Conservation (phyloP, 768 basidiomycete genomes). For the Tephrocybe sp. region DNA sequence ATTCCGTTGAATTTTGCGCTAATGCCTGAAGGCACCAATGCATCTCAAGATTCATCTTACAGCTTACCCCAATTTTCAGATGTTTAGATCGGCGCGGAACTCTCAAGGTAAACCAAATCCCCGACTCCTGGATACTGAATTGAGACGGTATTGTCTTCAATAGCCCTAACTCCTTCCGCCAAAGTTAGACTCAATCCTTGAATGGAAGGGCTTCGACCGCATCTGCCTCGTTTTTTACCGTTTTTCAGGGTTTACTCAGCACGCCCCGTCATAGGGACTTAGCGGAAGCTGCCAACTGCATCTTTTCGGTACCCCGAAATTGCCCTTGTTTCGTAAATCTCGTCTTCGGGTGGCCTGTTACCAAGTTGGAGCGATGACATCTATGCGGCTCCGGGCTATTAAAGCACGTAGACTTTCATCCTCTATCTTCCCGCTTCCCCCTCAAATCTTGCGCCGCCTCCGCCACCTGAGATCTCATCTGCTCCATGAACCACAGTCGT, state of each 20-base stretch:
- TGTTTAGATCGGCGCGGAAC: slow-evolving; percentile 29
- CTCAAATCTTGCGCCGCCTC: slow-evolving; percentile 23
- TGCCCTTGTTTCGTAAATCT: slow-evolving; percentile 36
- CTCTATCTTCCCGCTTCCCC: slow-evolving; percentile 20
- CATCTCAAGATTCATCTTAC: slow-evolving; percentile 37
- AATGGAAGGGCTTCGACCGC: slow-evolving; percentile 17
- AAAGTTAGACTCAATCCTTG: slow-evolving; percentile 18
- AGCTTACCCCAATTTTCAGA: slow-evolving; percentile 31
- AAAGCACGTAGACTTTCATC: slow-evolving; percentile 33
- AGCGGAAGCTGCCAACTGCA: slow-evolving; percentile 32
- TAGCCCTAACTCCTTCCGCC: slow-evolving; percentile 14
- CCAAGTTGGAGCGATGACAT: slow-evolving; percentile 40
- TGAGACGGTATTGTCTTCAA: slow-evolving; percentile 13
- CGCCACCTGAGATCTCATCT: slow-evolving; percentile 23
- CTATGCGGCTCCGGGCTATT: slow-evolving; percentile 42
- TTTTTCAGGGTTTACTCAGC: slow-evolving; percentile 33
- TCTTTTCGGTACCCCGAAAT: slow-evolving; percentile 38
- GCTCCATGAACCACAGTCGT: slow-evolving; percentile 38
- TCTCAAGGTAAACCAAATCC: slow-evolving; percentile 31
- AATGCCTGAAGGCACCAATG: slow-evolving; percentile 35
- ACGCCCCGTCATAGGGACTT: slow-evolving; percentile 33
- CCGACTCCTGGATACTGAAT: slow-evolving; percentile 21
- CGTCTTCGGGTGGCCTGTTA: slow-evolving; percentile 33
- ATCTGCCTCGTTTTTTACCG: slow-evolving; percentile 16
- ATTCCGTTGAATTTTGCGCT: slow-evolving; percentile 31